These are phyloP conservation scores for Dysphania ambrosioides DNA, from an alignment of 148 eudicot species.

Conservation along the genomic window DNA sequence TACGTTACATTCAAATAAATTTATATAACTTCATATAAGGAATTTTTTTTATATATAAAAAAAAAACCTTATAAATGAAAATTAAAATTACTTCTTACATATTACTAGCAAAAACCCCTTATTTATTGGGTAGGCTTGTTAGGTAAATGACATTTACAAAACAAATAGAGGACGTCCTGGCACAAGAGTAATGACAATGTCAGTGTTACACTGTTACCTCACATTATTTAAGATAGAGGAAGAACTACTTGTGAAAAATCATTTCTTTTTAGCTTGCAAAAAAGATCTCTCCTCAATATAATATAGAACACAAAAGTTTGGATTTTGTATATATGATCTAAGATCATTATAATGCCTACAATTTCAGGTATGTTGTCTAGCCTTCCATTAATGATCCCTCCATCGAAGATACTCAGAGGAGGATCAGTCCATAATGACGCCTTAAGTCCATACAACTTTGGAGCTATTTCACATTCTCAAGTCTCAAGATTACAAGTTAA, in stretches of 20 bases:
- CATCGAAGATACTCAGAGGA: slow-evolving; percentile 13
- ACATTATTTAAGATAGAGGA: neutral
- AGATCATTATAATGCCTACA: slow-evolving; percentile 26
- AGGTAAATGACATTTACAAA: neutral
- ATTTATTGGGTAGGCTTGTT: slow-evolving; percentile 3
- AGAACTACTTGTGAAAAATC: neutral
- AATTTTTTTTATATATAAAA: too few species aligned
- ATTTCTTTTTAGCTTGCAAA: neutral
- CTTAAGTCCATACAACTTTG: slow-evolving; percentile 3
- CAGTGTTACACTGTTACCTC: slow-evolving; percentile 5
- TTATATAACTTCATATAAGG: too few species aligned
- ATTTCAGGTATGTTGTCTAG: slow-evolving; percentile 22
- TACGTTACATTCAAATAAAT: too few species aligned
- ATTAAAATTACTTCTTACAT: too few species aligned
- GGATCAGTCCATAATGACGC: slow-evolving; percentile 5
- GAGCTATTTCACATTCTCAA: slow-evolving; percentile 7
- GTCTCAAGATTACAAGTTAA: slow-evolving; percentile 23
- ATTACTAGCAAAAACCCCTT: neutral
- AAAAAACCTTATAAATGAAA: too few species aligned
- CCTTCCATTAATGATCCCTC: slow-evolving; percentile 14
- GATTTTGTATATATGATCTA: neutral
- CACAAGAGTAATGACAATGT: slow-evolving; percentile 2
- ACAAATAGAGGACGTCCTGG: neutral
- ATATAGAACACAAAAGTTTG: neutral
- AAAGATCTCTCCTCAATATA: neutral